Percentiles rank a stretch among this genome's conserved stretches.
Evolutionary conservation across 1,284 basidiomycete species (phyloP).

Genomic region (Erythrobasidium hasegawianum): DNA sequence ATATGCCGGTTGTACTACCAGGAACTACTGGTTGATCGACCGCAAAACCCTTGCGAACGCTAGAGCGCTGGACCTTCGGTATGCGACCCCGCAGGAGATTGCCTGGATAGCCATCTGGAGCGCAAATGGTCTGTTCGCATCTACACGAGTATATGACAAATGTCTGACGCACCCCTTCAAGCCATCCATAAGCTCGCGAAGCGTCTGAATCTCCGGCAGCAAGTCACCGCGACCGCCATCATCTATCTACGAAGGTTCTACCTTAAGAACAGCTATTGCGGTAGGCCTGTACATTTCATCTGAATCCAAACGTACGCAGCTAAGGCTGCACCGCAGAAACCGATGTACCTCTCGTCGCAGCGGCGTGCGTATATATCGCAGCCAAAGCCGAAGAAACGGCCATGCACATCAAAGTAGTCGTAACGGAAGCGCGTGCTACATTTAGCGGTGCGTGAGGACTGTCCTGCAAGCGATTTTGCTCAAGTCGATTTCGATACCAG

Average conservation of each 20-base stretch:
- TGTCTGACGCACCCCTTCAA: too few species aligned
- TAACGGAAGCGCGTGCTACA: constrained; percentile 72
- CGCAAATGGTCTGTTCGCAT: constrained; percentile 77
- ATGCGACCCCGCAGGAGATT: constrained; percentile 69
- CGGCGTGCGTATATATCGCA: constrained; percentile 90
- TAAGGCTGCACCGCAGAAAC: constrained; percentile 58
- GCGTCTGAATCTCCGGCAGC: constrained; percentile 74
- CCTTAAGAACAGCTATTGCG: constrained; percentile 81
- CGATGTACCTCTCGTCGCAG: constrained; percentile 85
- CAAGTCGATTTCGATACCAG: constrained; percentile 20
- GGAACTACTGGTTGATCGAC: constrained; percentile 83
- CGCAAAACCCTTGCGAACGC: constrained; percentile 67
- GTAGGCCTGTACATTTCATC: constrained; percentile 14
- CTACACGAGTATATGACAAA: constrained; percentile 44
- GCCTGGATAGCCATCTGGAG: constrained; percentile 80
- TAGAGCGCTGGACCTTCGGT: constrained; percentile 68
- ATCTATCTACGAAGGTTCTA: constrained; percentile 95
- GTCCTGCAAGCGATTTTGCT: background rate
- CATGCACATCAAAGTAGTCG: constrained; percentile 86
- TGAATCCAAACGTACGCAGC: background rate
- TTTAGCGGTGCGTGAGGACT: constrained; percentile 60
- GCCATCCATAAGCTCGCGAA: constrained; percentile 84
- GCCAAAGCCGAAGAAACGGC: constrained; percentile 96
- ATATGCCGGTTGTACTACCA: constrained; percentile 45
- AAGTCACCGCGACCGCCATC: constrained; percentile 85